Conservation (phyloP, 805 yeast species). For the Barnettozyma sucrosica region DNA sequence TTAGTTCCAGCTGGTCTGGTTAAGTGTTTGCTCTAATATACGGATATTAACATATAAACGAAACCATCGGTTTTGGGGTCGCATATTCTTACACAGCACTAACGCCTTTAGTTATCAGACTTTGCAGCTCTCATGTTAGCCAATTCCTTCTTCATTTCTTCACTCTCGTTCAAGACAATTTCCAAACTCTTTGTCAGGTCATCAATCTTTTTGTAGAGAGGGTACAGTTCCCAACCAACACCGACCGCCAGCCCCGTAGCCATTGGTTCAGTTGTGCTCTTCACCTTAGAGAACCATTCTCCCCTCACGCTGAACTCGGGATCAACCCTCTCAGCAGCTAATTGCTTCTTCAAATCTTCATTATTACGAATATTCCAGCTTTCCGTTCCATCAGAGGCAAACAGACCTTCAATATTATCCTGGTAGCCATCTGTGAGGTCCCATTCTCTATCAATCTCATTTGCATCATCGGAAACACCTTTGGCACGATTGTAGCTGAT, state of each 20-base stretch:
- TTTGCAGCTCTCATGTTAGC: neutral
- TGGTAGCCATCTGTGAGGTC: constrained; percentile 71
- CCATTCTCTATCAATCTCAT: constrained; percentile 76
- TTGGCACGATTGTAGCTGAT: constrained; percentile 63
- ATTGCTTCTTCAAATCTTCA: constrained; percentile 42
- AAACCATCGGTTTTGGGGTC: no score
- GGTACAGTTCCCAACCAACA: constrained; percentile 59
- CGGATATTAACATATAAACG: no score
- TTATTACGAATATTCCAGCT: constrained; percentile 28
- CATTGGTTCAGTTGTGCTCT: constrained; percentile 52
- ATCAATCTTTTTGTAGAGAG: constrained; percentile 47
- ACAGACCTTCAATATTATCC: constrained; percentile 29
- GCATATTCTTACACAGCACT: no score
- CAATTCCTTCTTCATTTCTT: constrained; percentile 13
- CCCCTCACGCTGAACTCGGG: constrained; percentile 56
- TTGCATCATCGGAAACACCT: constrained; percentile 69
- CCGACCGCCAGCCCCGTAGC: constrained; percentile 48
- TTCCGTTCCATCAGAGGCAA: constrained; percentile 24
- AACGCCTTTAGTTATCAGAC: neutral
- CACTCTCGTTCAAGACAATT: constrained; percentile 16
- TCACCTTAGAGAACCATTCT: constrained; percentile 47
- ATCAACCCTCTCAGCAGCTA: constrained; percentile 60
- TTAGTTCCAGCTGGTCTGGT: neutral
- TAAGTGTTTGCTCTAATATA: neutral
- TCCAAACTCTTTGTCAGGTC: constrained; percentile 22